These are phyloP conservation scores for Heritiera fomes DNA, from an alignment of 345 rosid genomes.

Conservation along the genomic window DNA sequence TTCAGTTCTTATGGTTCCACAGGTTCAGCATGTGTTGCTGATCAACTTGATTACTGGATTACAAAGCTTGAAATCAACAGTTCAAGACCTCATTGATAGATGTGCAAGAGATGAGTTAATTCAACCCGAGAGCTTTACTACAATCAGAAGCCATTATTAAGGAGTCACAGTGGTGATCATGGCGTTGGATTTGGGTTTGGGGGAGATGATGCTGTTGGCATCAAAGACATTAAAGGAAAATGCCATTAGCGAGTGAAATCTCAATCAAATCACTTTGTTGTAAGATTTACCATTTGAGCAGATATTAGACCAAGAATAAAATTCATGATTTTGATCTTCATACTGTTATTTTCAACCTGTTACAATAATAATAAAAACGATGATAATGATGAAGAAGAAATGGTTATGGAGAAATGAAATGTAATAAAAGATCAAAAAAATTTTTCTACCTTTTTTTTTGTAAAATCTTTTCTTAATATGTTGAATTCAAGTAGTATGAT, in stretches of 20 bases:
- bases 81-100: slow-evolving; percentile 9
- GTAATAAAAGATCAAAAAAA: too few species aligned
- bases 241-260: slow-evolving; percentile 5
- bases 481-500: too few species aligned
- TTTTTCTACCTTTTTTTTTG: too few species aligned
- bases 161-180: not conserved
- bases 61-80: slow-evolving; percentile 45
- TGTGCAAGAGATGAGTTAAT: slow-evolving; percentile 8
- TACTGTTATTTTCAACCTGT: not conserved
- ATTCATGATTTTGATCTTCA: not conserved
- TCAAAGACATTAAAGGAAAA: not conserved
- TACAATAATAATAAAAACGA: too few species aligned
- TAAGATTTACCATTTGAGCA: not conserved
- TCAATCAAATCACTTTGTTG: not conserved
- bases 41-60: slow-evolving; percentile 68
- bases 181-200: not conserved
- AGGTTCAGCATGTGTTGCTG: slow-evolving; percentile 63
- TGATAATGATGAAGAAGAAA: too few species aligned
- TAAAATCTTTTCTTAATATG: too few species aligned
- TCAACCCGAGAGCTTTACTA: not conserved
- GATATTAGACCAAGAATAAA: not conserved
- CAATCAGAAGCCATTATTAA: not conserved
- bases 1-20: slow-evolving; percentile 79
- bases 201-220: not conserved
- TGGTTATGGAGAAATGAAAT: too few species aligned